These are phyloP conservation scores for Syzygium grande DNA, from an alignment of 345 rosid genomes.

Conservation along the genomic window DNA sequence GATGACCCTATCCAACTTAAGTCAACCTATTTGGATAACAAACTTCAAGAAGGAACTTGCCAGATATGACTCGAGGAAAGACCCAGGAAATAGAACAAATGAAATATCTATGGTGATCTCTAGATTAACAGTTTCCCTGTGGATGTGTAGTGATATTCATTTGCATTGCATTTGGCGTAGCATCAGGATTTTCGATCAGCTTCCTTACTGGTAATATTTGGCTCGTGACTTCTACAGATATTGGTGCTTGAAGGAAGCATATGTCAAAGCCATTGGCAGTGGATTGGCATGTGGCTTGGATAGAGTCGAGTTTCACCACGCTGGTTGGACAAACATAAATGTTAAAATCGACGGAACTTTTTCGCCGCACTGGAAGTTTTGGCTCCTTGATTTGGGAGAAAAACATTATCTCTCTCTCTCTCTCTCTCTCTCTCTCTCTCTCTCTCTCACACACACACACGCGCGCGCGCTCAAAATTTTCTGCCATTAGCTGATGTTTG, in stretches of 20 bases:
- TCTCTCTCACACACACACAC: too few species aligned
- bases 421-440: not conserved
- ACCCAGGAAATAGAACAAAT: not conserved
- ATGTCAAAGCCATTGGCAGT: conserved; percentile 56
- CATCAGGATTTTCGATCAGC: not conserved
- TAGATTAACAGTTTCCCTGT: not conserved
- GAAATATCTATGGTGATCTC: not conserved
- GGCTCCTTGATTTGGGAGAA: conserved; percentile 19
- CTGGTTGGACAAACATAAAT: conserved; percentile 37
- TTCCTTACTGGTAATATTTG: not conserved
- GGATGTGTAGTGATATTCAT: not conserved
- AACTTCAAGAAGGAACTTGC: not conserved
- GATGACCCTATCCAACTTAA: not conserved
- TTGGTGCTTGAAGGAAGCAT: conserved; percentile 76
- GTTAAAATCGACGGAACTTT: conserved; percentile 27
- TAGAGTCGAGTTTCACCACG: conserved; percentile 53
- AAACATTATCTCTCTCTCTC: too few species aligned
- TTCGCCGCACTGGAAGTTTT: conserved; percentile 41
- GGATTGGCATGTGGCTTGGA: conserved; percentile 40
- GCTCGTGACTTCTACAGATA: conserved; percentile 25
- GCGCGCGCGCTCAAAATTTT: not conserved
- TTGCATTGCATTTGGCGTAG: not conserved
- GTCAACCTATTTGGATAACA: not conserved
- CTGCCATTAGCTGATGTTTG: not conserved
- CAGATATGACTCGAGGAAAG: not conserved